Base-by-base conservation (phyloP, 192 early-diverging fungal species). In the Coemansia sp. region DNA sequence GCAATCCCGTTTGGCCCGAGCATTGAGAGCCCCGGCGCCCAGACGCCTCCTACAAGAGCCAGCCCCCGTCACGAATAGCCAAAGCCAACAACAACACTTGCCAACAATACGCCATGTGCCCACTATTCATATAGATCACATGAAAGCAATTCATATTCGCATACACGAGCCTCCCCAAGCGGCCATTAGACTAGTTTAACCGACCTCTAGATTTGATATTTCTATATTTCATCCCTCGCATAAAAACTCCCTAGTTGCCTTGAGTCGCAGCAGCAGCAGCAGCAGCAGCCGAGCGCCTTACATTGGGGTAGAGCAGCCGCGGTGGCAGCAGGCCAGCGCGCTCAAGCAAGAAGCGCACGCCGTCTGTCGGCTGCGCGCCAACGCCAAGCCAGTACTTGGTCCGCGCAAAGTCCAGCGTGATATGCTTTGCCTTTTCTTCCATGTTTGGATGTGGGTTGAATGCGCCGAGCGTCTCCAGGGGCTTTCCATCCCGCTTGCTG, bases 361-460 rank as follows among this genome's bases (percentile, higher is more conserved):
- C 81, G 33, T 94, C 91, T n/a, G 89, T 88, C 3, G 95, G 95
- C 83, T 95, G 92, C n/a, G 97, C 97, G 9, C 97, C 97, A 23
- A 94, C 93, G 18, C 90, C 91, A 45, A 99, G 79, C 97, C 97
- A 99, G 77, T 99, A 95, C 77, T 98, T 96, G 75, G 92, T 91
- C 35, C 95, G 89, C 37, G 90, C 92, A 77, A 88, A 84, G 68
- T 96, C 89, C 55, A 97, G 79, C 36, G 91, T 89, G 42, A 99
- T 81, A 41, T 91, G 90, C 76, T 98, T 97, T 57, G 87, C 79
- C 21, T 90, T 90, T 16, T 88, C 76, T 14, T 75, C 66, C 14
- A 67, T 67, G 64, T 89, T 77, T n/a, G 95, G 92, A 45, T 94
- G 76, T 31, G 95, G 94, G 72, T 91, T 92, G 83, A 89, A 99